Evolutionary conservation across 768 basidiomycete species (phyloP).

Genomic region (Dendrothele bispora): DNA sequence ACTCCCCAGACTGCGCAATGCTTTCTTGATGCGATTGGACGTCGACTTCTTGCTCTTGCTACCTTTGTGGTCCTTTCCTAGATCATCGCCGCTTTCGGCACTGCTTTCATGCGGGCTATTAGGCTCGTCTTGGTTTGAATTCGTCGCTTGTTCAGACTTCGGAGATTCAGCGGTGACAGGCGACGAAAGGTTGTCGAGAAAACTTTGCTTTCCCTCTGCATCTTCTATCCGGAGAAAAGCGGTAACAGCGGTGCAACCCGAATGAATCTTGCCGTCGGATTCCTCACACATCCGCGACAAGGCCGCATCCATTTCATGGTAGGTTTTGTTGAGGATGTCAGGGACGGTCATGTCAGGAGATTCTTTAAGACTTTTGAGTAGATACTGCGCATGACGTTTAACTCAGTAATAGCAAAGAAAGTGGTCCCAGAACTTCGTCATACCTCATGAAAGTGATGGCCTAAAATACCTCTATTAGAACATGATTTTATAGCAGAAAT

Average conservation of each 20-base stretch:
- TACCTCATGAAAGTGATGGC: slow-evolving; percentile 90
- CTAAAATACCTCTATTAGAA: no score
- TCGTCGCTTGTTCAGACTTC: slow-evolving; percentile 24
- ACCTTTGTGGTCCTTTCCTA: slow-evolving; percentile 27
- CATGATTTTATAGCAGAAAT: no score
- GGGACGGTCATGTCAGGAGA: slow-evolving; percentile 65
- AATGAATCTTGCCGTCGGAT: slow-evolving; percentile 90
- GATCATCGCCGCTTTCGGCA: slow-evolving; percentile 37
- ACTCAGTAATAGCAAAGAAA: slow-evolving; percentile 1
- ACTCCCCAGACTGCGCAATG: slow-evolving; percentile 50
- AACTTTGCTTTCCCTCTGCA: slow-evolving; percentile 68
- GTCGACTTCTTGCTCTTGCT: slow-evolving; percentile 46
- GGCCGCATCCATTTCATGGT: slow-evolving; percentile 85
- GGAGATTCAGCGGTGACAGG: slow-evolving; percentile 35
- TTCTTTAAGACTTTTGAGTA: slow-evolving; percentile 47
- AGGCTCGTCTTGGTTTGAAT: slow-evolving; percentile 16
- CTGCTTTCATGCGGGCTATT: slow-evolving; percentile 46
- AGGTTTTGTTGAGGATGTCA: slow-evolving; percentile 89
- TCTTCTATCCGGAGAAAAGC: slow-evolving; percentile 95
- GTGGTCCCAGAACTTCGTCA: slow-evolving; percentile 15
- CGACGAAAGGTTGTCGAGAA: slow-evolving; percentile 38
- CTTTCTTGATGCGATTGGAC: slow-evolving; percentile 54
- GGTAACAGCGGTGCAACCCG: slow-evolving; percentile 95
- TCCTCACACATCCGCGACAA: slow-evolving; percentile 85
- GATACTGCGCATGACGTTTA: slow-evolving; percentile 7